phyloP scores from a whole-genome alignment of 2,329 filamentous ascomycete genomes.

The Phaeoacremonium minimum region DNA sequence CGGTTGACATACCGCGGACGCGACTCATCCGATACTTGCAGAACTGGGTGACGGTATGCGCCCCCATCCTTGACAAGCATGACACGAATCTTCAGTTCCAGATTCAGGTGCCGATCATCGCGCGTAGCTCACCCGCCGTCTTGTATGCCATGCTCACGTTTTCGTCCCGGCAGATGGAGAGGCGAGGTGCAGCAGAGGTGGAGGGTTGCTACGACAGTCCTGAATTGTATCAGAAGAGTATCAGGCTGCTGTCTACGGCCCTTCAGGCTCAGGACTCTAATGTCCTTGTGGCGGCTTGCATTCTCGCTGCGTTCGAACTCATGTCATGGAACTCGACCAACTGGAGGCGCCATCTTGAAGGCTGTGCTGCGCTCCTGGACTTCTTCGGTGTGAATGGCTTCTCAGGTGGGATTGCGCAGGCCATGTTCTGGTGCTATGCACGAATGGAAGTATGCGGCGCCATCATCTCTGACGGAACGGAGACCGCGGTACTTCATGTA shows the following conservation, averaged over 20 bases:
- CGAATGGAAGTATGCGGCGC: slow-evolving; percentile 52
- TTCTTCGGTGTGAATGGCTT: slow-evolving; percentile 47
- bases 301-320: slow-evolving; percentile 43
- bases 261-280: slow-evolving; percentile 37
- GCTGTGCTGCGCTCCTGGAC: slow-evolving; percentile 48
- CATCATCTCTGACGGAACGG: slow-evolving; percentile 44
- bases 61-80: slow-evolving; percentile 57
- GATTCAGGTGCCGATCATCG: slow-evolving; percentile 43
- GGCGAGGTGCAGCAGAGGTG: slow-evolving; percentile 25
- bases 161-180: slow-evolving; percentile 46
- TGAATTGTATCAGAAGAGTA: slow-evolving; percentile 48
- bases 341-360: slow-evolving; percentile 52
- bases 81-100: slow-evolving; percentile 48
- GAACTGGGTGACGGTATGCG: too few relatives aligned
- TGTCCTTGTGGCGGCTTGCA: slow-evolving; percentile 40
- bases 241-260: slow-evolving; percentile 34
- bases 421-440: slow-evolving; percentile 51
- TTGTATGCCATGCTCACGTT: slow-evolving; percentile 48
- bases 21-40: too few relatives aligned
- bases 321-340: slow-evolving; percentile 42
- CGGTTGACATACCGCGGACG: too few relatives aligned
- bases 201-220: slow-evolving; percentile 42
- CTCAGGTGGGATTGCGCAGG: slow-evolving; percentile 41
- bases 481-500: slow-evolving; percentile 43
- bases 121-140: slow-evolving; percentile 36